Conservation (phyloP, 2,329 filamentous ascomycete genomes). For the Xylaria sp. region DNA sequence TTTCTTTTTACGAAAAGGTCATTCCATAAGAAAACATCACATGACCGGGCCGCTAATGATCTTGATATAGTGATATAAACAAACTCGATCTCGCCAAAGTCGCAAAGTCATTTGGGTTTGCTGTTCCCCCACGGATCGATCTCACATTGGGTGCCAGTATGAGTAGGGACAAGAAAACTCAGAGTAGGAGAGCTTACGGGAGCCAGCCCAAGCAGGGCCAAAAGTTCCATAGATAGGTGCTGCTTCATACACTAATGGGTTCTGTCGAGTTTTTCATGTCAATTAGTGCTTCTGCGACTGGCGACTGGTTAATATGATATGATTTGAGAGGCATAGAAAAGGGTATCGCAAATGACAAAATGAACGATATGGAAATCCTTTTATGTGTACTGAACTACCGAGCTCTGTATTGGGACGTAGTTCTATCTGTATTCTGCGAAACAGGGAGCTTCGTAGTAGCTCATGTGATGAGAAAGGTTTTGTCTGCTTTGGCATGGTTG, state of each 20-base stretch:
- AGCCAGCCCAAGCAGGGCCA: constrained; percentile 76
- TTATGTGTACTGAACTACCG: neutral
- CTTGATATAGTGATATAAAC: constrained; percentile 28
- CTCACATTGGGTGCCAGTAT: constrained; percentile 81
- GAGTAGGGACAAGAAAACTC: constrained; percentile 75
- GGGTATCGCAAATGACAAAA: neutral
- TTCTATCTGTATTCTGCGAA: neutral
- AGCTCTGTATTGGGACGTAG: neutral
- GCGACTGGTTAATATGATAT: neutral
- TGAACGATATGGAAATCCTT: neutral
- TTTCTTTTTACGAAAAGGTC: neutral
- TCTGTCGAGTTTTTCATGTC: neutral
- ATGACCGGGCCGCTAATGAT: neutral
- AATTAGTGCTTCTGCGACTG: neutral
- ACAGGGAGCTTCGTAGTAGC: neutral
- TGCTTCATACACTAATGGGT: neutral
- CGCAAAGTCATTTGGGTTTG: constrained; percentile 85
- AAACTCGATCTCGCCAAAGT: constrained; percentile 77
- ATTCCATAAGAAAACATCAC: neutral
- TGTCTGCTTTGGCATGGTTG: neutral
- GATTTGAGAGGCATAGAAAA: neutral
- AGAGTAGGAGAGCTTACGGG: constrained; percentile 75
- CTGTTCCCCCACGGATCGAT: constrained; percentile 74
- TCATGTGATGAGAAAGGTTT: neutral
- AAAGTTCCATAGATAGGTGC: constrained; percentile 56